These are phyloP conservation scores for Malbranchea zuffiana DNA, from an alignment of 2,329 filamentous ascomycete species.

Conservation along the genomic window DNA sequence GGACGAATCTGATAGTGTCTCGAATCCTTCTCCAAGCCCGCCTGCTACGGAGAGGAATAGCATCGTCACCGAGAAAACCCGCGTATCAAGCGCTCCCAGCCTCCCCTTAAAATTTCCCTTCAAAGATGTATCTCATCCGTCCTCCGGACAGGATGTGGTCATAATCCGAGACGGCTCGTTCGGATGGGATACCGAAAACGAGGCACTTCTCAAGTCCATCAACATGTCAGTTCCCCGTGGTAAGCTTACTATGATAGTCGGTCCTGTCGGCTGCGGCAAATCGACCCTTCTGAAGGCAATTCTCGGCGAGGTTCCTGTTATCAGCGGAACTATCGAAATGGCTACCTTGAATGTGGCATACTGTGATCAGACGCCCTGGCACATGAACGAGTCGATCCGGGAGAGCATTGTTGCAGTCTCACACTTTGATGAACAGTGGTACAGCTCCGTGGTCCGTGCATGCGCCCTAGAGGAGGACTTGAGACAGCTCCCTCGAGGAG, in stretches of 20 bases:
- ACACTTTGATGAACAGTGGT: slow-evolving; percentile 29
- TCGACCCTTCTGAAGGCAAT: slow-evolving; percentile 40
- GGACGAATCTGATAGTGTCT: slow-evolving; percentile 7
- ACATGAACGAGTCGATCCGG: slow-evolving; percentile 33
- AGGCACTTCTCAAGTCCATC: slow-evolving; percentile 33
- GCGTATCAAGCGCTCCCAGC: slow-evolving; percentile 8
- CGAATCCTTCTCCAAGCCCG: slow-evolving; percentile 9
- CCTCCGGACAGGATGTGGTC: slow-evolving; percentile 23
- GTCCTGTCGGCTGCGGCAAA: slow-evolving; percentile 44
- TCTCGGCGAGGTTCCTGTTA: slow-evolving; percentile 33
- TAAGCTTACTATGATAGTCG: slow-evolving; percentile 40
- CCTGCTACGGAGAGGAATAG: slow-evolving; percentile 6
- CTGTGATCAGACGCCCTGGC: slow-evolving; percentile 34
- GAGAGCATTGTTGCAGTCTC: slow-evolving; percentile 32
- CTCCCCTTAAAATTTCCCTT: slow-evolving; percentile 10
- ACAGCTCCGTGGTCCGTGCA: slow-evolving; percentile 26
- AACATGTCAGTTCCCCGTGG: slow-evolving; percentile 32
- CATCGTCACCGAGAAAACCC: slow-evolving; percentile 9
- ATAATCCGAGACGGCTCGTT: slow-evolving; percentile 38
- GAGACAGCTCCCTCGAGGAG: slow-evolving; percentile 30
- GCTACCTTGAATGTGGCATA: slow-evolving; percentile 28
- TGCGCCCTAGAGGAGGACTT: slow-evolving; percentile 33
- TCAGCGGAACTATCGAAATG: slow-evolving; percentile 26
- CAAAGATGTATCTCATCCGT: slow-evolving; percentile 10
- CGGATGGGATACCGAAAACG: slow-evolving; percentile 37